Evolutionary conservation across 75 land plant species (phyloP).

Genomic region (Pinus albicaulis): DNA sequence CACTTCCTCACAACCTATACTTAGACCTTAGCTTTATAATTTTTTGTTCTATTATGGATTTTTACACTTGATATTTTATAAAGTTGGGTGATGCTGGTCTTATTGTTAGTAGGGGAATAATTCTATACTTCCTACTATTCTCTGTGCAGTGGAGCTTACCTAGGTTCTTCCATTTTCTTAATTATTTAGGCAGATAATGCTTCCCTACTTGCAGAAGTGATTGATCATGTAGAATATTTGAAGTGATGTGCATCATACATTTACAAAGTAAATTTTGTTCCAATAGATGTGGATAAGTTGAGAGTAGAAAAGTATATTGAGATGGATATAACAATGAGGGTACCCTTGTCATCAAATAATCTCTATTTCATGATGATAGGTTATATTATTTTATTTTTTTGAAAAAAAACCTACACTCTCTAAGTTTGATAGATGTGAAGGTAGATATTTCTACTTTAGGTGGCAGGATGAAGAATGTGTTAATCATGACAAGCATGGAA

Average conservation of each 20-base stretch:
- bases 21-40: too few relatives aligned
- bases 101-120: not conserved
- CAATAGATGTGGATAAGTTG: slow-evolving; percentile 68
- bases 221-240: slow-evolving; percentile 61
- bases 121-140: not conserved
- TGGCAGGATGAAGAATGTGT: slow-evolving; percentile 45
- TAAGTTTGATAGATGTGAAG: slow-evolving; percentile 38
- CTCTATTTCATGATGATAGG: slow-evolving; percentile 62
- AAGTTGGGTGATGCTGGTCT: not conserved
- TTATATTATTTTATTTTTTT: slow-evolving; percentile 60
- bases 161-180: not conserved
- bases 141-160: not conserved
- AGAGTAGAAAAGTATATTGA: slow-evolving; percentile 33
- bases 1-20: too few relatives aligned
- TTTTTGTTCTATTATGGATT: too few relatives aligned
- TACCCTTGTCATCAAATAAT: slow-evolving; percentile 28
- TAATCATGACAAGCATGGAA: slow-evolving; percentile 28
- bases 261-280: slow-evolving; percentile 44
- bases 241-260: slow-evolving; percentile 50
- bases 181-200: slow-evolving; percentile 78
- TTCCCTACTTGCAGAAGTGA: slow-evolving; percentile 76
- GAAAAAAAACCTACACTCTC: slow-evolving; percentile 36
- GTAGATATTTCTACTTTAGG: slow-evolving; percentile 74
- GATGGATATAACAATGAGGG: slow-evolving; percentile 10
- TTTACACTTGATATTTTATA: not conserved